Evolutionary conservation across 257 asterid genomes (phyloP).

Genomic region (Solanum clarkiae): DNA sequence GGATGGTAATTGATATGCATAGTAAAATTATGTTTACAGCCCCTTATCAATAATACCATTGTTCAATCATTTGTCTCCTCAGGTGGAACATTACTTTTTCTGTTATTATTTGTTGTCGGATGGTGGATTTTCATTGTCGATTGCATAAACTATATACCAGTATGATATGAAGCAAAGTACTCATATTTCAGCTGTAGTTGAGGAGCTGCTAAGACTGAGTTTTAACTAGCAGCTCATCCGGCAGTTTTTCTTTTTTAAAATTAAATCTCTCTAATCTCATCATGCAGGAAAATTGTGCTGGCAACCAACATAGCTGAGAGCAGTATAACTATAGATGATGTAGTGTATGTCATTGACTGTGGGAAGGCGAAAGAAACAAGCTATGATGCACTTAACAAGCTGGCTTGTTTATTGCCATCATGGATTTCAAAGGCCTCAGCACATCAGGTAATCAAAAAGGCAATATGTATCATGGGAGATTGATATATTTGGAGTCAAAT

Average conservation of each 20-base stretch:
- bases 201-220: neutral
- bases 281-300: constrained; percentile 78
- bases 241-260: neutral
- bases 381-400: constrained; percentile 94
- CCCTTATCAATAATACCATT: neutral
- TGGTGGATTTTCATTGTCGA: neutral
- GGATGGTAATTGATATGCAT: neutral
- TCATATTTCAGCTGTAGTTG: neutral
- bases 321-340: constrained; percentile 95
- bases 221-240: neutral
- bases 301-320: constrained; percentile 99
- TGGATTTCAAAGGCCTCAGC: constrained; percentile 99
- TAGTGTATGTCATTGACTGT: constrained; percentile 85
- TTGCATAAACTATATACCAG: neutral
- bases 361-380: constrained; percentile 98
- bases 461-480: neutral
- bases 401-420: constrained; percentile 91
- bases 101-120: neutral
- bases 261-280: neutral
- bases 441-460: constrained; percentile 51
- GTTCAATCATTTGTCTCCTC: neutral
- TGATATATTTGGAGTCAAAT: neutral
- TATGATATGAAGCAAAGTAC: neutral
- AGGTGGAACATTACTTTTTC: neutral
- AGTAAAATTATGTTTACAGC: neutral